Conservation (phyloP, 495 filamentous ascomycete species). For the Trypethelium eluteriae region DNA sequence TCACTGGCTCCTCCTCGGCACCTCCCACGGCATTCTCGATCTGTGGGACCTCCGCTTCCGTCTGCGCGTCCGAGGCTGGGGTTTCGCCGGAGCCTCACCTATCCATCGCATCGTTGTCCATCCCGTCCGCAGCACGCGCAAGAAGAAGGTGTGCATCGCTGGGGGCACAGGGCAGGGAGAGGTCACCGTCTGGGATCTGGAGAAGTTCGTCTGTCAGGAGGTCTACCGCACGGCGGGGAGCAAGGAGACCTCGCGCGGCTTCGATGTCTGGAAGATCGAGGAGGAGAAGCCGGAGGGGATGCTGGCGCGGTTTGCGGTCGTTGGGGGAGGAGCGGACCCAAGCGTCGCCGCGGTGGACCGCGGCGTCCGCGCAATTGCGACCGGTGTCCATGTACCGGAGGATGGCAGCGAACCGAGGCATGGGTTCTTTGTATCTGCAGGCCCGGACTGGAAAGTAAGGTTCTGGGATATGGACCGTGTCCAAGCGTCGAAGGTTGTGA, state of each 20-base stretch:
- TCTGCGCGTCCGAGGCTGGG: slow-evolving; percentile 80
- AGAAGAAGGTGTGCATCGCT: slow-evolving; percentile 76
- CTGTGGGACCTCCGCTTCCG: slow-evolving; percentile 95
- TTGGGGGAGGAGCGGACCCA: slow-evolving; percentile 27
- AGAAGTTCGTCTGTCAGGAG: slow-evolving; percentile 81
- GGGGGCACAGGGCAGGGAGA: slow-evolving; percentile 88
- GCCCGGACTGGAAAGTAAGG: slow-evolving; percentile 80
- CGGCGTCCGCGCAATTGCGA: slow-evolving; percentile 45
- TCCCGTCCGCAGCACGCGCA: slow-evolving; percentile 46
- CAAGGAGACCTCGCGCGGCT: slow-evolving; percentile 46
- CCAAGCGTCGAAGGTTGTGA: slow-evolving; percentile 68
- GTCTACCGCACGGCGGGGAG: slow-evolving; percentile 63
- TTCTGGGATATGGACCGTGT: slow-evolving; percentile 81
- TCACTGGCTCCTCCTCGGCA: slow-evolving; percentile 86
- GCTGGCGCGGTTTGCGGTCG: slow-evolving; percentile 74
- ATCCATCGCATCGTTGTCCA: slow-evolving; percentile 77
- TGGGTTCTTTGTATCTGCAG: slow-evolving; percentile 74
- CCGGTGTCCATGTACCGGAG: slow-evolving; percentile 47
- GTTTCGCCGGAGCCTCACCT: slow-evolving; percentile 67
- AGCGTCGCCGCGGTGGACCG: slow-evolving; percentile 45
- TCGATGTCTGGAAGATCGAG: slow-evolving; percentile 83
- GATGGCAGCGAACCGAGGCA: slow-evolving; percentile 52
- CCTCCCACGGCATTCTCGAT: slow-evolving; percentile 85
- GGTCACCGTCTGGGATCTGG: slow-evolving; percentile 91
- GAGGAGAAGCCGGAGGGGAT: slow-evolving; percentile 83